Evolutionary conservation across 129 eudicot species (phyloP).

Genomic region (Flaveria brownii): DNA sequence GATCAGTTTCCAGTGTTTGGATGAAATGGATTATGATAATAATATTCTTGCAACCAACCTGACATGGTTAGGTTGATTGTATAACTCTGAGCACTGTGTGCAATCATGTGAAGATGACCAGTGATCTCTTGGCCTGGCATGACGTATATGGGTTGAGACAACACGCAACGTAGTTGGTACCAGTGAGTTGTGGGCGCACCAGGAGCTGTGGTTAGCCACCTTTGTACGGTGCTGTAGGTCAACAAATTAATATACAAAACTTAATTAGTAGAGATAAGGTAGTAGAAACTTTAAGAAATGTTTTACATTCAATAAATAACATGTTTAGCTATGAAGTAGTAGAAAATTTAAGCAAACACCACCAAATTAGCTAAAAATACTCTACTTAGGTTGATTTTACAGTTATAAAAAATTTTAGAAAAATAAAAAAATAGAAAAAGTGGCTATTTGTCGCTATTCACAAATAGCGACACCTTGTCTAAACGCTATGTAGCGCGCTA

Average conservation of each 20-base stretch:
- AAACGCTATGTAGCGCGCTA: too few species aligned
- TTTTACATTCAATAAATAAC: too few species aligned
- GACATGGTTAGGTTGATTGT: constrained; percentile 84
- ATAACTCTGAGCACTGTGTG: constrained; percentile 94
- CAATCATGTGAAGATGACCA: constrained; percentile 85
- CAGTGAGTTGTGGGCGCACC: constrained; percentile 98
- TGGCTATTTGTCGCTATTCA: too few species aligned
- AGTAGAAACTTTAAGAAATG: too few species aligned
- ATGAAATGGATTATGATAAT: neutral
- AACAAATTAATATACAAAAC: constrained; percentile 1
- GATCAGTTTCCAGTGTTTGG: neutral
- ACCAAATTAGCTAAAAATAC: too few species aligned
- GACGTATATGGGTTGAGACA: constrained; percentile 84
- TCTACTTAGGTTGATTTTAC: too few species aligned
- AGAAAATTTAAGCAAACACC: too few species aligned
- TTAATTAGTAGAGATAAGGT: neutral
- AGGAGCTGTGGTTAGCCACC: constrained; percentile 99
- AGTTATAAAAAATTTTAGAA: too few species aligned
- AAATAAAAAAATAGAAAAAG: too few species aligned
- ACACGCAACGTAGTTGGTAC: constrained; percentile 93
- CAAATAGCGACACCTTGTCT: too few species aligned
- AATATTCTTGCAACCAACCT: constrained; percentile 45
- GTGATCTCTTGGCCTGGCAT: constrained; percentile 96
- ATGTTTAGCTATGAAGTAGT: too few species aligned
- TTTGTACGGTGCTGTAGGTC: constrained; percentile 66